A percentile compares a stretch with the other conserved stretches of the same genome.
Evolutionary conservation across 202 grass and related monocot genomes (phyloP).

Genomic region (Cymbopogon flexuosus): DNA sequence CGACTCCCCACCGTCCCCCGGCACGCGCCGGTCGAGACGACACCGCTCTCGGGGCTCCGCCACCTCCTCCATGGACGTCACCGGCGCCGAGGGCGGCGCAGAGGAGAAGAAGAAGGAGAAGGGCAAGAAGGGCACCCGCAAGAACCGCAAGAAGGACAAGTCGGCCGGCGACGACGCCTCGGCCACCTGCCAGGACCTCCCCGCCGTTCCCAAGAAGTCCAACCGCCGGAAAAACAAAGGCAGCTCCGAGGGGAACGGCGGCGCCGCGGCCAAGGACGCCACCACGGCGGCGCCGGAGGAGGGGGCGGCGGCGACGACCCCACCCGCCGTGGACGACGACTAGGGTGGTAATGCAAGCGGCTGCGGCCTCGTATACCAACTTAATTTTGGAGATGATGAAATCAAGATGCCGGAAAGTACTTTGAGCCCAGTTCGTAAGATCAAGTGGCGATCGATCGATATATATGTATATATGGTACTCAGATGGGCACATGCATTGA

Average conservation of each 20-base stretch:
- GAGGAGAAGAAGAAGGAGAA: conserved; percentile 51
- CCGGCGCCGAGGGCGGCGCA: conserved; percentile 7
- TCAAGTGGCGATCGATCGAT: conserved; percentile 1
- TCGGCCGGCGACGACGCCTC: conserved; percentile 7
- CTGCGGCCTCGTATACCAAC: not conserved
- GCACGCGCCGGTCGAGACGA: conserved; percentile 48
- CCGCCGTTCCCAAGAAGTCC: conserved; percentile 74
- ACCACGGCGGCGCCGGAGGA: conserved; percentile 32
- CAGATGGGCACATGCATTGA: not conserved
- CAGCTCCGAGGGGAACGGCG: conserved; percentile 33
- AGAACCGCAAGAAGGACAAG: conserved; percentile 62
- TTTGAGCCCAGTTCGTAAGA: conserved; percentile 23
- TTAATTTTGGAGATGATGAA: not conserved
- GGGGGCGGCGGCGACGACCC: not conserved
- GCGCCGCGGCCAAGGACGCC: conserved; percentile 22
- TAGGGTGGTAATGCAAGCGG: not conserved
- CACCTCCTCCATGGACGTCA: conserved; percentile 37
- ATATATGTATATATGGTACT: conserved; percentile 4
- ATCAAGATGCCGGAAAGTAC: conserved; percentile 13
- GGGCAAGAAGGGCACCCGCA: conserved; percentile 54
- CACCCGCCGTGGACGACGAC: conserved; percentile 21
- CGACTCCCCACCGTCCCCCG: conserved; percentile 29
- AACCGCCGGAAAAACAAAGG: conserved; percentile 68
- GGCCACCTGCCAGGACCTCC: conserved; percentile 48
- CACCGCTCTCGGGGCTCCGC: conserved; percentile 65